Base-by-base conservation (phyloP, 2,329 filamentous ascomycete genomes). In the Tolypocladium album region DNA sequence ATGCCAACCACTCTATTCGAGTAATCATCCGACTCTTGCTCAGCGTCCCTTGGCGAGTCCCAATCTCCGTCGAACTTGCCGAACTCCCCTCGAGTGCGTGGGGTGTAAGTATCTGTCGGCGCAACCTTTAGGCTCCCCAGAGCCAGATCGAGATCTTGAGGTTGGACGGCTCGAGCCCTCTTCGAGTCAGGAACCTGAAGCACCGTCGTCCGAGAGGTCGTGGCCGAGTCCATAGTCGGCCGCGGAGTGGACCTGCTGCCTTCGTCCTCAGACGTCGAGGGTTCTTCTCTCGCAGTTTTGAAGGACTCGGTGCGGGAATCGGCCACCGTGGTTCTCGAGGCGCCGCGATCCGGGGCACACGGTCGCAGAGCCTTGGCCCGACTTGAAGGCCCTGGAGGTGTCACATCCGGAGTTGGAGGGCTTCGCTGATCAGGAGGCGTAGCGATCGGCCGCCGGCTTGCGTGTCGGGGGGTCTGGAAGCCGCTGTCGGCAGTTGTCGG, bases 381-480 rank as follows among this genome's bases (percentile, higher is more conserved):
- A 43, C 71, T 72, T 56, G 70, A 68, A 52, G 73, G 71, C 61
- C 84, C 81, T 42, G 88, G 88, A 58, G 88, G 89, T 20, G 88
- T 92, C 55, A 88, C 82, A 72, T 91, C 88, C 40, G 88, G 89
- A 3, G 88, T 92, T 39, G 87, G 88, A 20, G 87, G 87, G 66
- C 85, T 89, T 67, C 81, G 80, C 64, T 87, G 83, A 64, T 84
- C 83, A 36, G 84, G 80, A 57, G 87, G 86, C 6, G 87, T 89
- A 59, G 77, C 76, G n/a, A 80, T 81, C 12, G 77, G 68, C 59
- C 72, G 75, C 56, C 69, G 68, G 58, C 73, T 70, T 52, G 72
- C 70, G 62, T 72, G 72, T 58, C 76, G 71, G 57, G 72, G 68
- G 64, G 74, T 78, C 59, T 70, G 72, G 60, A 73, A 67, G 40